These are phyloP conservation scores for Fusarium paranaense DNA, from an alignment of 2,329 filamentous ascomycete genomes.

Conservation along the genomic window DNA sequence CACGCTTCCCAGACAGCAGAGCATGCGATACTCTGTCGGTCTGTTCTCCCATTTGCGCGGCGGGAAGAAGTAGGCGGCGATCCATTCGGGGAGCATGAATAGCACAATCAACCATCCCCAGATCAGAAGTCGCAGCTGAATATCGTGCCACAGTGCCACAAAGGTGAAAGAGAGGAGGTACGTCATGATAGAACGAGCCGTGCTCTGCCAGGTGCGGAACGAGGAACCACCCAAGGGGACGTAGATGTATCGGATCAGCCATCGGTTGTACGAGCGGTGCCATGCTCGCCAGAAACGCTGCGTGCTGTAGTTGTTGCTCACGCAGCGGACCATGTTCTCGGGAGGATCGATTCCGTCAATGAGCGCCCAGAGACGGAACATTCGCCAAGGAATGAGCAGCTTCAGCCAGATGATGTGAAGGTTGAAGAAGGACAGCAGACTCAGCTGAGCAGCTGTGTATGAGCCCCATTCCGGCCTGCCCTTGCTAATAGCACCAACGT, in stretches of 20 bases:
- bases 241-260: constrained; percentile 94
- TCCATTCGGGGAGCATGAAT: constrained; percentile 91
- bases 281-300: constrained; percentile 95
- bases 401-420: constrained; percentile 98
- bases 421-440: constrained; percentile 94
- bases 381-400: constrained; percentile 94
- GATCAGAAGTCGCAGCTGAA: constrained; percentile 87
- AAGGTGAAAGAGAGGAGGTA: constrained; percentile 93
- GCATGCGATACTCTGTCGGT: constrained; percentile 79
- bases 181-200: constrained; percentile 74
- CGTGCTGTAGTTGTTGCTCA: constrained; percentile 93
- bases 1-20: constrained; percentile 85
- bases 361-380: constrained; percentile 97
- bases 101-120: constrained; percentile 98
- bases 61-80: constrained; percentile 79
- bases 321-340: constrained; percentile 98
- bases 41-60: constrained; percentile 74
- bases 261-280: constrained; percentile 96
- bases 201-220: constrained; percentile 57
- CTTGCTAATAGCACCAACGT: constrained; percentile 92
- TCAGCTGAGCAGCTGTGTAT: constrained; percentile 89
- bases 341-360: constrained; percentile 93
- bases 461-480: constrained; percentile 80
- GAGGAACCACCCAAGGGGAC: constrained; percentile 84
- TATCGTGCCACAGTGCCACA: constrained; percentile 98